Evolutionary conservation across 176 grass and related monocot genomes (phyloP), one percentile per base, ranked within the genome.

Genomic region (Typha latifolia): DNA sequence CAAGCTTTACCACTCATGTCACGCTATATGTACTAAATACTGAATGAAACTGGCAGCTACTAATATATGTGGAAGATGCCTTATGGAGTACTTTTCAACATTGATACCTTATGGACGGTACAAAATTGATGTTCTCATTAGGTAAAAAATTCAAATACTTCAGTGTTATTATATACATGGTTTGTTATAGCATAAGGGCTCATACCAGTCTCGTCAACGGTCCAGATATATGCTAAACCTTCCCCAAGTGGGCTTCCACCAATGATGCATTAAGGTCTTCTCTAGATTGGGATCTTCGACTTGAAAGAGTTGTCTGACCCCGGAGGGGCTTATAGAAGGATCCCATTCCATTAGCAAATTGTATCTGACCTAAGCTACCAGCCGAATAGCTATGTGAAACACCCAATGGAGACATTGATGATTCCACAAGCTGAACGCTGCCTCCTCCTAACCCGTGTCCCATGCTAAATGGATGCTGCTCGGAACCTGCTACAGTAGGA

Each of bases 331-430:
- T 85, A 82, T 83, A 78, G 61, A 74, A 74, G 48, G 72, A 65
- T 52, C 72, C 62, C 48, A 79, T 78, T 50, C 78, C 85, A 65
- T 83, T 85, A 13, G 83, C 80, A 79, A 82, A 90, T 66, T 90
- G 94, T 83, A 92, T 99, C 80, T 99, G 94, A 62, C 83, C 89
- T 86, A 99, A 78, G 75, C 81, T 99, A 16, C 94, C 94, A 75
- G 87, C 90, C 26, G 94, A 99, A 80, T 93, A 93, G 74, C 89
- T 99, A 75, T 93, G 86, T 67, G 90, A 82, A 11, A 75, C 84
- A 55, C 86, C 81, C 72, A 84, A 77, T 12, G 88, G 79, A 48
- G 73, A 69, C 62, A 82, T 86, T 13, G 94, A 86, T 57, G 90
- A 86, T 66, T 93, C 89, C 67, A 83, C 84, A 74, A 99, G 85